Conservation (phyloP, 257 asterid species). For the Ballota nigra region DNA sequence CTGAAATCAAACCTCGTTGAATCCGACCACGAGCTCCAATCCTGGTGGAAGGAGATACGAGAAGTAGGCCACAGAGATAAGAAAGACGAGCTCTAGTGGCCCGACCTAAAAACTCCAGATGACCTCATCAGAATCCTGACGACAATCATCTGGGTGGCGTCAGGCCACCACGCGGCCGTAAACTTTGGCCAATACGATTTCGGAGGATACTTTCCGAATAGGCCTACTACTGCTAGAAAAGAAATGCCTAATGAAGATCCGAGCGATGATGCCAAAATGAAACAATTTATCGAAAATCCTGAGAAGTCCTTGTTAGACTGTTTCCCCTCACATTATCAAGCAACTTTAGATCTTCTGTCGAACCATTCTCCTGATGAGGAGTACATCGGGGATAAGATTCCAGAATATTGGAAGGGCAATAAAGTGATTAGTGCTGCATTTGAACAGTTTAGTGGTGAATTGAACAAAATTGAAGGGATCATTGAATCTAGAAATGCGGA, state of each 20-base stretch:
- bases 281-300: constrained; percentile 50
- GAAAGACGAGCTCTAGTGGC: constrained; percentile 85
- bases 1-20: constrained; percentile 30
- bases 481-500: constrained; percentile 61
- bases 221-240: constrained; percentile 61
- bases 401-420: constrained; percentile 46
- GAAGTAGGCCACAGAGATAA: constrained; percentile 72
- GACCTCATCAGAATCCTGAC: constrained; percentile 56
- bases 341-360: constrained; percentile 63
- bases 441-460: constrained; percentile 40
- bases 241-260: constrained; percentile 70
- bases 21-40: constrained; percentile 66
- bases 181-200: constrained; percentile 77
- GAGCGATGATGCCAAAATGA: constrained; percentile 32
- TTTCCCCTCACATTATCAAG: constrained; percentile 73
- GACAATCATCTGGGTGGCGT: constrained; percentile 69
- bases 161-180: constrained; percentile 85
- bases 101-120: constrained; percentile 38
- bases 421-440: constrained; percentile 42
- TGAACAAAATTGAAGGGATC: constrained; percentile 63
- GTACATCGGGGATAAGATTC: constrained; percentile 45
- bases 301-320: constrained; percentile 47
- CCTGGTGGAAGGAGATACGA: constrained; percentile 76
- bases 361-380: constrained; percentile 87
- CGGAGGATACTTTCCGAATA: constrained; percentile 71